These are phyloP conservation scores for Nymphaea colorata DNA, from an alignment of 164 flowering plant genomes.

Conservation along the genomic window DNA sequence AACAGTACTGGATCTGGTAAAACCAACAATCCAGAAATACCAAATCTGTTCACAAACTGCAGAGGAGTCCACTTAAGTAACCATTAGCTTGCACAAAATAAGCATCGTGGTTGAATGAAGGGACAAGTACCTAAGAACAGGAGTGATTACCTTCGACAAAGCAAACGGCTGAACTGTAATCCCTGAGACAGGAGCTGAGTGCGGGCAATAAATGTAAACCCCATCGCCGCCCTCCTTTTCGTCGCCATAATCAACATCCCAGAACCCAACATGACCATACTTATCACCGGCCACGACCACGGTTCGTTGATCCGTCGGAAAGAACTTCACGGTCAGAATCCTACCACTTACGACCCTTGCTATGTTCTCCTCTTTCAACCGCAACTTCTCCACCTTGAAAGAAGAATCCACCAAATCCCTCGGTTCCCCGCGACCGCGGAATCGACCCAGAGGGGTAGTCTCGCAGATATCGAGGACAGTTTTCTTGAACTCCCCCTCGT, in stretches of 20 bases:
- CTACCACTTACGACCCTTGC: constrained; percentile 50
- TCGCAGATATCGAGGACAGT: constrained; percentile 20
- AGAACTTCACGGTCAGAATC: constrained; percentile 36
- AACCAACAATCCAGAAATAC: no score
- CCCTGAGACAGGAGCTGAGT: constrained; percentile 58
- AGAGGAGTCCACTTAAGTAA: no score
- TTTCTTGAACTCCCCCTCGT: constrained; percentile 22
- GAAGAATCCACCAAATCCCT: constrained; percentile 9
- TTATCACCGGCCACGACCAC: constrained; percentile 63
- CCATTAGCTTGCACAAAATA: no score
- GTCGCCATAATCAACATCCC: constrained; percentile 45
- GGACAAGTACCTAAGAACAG: background rate
- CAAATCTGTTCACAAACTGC: no score
- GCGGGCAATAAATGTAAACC: constrained; percentile 47
- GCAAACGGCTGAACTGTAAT: constrained; percentile 40
- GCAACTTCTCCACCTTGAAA: constrained; percentile 27
- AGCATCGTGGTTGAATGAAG: no score
- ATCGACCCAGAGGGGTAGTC: constrained; percentile 2
- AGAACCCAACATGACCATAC: constrained; percentile 59
- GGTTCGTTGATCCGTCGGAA: constrained; percentile 32
- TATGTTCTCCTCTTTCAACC: constrained; percentile 44
- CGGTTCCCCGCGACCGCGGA: background rate
- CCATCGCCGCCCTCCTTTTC: constrained; percentile 28
- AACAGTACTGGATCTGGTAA: no score
- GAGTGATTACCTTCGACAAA: constrained; percentile 43